A percentile compares a stretch with the other conserved stretches of the same genome.
These are phyloP conservation scores for Rhizopogon hawkerae DNA, from an alignment of 1,284 basidiomycete genomes.

Conservation along the genomic window DNA sequence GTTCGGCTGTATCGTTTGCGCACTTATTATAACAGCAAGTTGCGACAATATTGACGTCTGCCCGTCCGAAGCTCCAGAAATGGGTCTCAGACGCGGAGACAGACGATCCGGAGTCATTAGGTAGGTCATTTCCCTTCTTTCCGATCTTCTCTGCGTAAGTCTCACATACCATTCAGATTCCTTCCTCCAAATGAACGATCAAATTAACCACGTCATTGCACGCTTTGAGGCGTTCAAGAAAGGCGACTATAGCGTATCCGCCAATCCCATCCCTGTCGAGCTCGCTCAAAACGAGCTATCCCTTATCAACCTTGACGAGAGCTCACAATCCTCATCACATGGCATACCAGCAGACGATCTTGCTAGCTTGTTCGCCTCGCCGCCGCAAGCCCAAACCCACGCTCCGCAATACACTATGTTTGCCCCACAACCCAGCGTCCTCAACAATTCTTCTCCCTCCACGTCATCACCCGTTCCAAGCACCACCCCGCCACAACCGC, in stretches of 20 bases:
- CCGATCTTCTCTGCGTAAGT: not conserved
- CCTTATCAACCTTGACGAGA: slow-evolving; percentile 69
- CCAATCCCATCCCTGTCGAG: slow-evolving; percentile 58
- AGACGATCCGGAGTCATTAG: slow-evolving; percentile 78
- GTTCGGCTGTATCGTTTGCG: not conserved
- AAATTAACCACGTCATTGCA: slow-evolving; percentile 87
- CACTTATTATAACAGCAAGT: slow-evolving; percentile 62
- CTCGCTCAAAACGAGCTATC: slow-evolving; percentile 38
- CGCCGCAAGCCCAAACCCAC: slow-evolving; percentile 15
- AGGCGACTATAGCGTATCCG: slow-evolving; percentile 67
- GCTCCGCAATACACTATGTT: not conserved
- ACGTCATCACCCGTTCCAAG: slow-evolving; percentile 2
- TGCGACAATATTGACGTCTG: slow-evolving; percentile 70
- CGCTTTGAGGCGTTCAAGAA: slow-evolving; percentile 89
- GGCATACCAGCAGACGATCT: slow-evolving; percentile 44
- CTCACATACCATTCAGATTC: slow-evolving; percentile 49
- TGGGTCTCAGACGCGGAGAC: slow-evolving; percentile 94
- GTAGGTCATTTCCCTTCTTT: slow-evolving; percentile 34
- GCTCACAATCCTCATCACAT: slow-evolving; percentile 11
- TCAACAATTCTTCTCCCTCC: not conserved
- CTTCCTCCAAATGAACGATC: slow-evolving; percentile 93
- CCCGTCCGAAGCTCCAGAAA: slow-evolving; percentile 92
- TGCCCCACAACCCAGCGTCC: not conserved
- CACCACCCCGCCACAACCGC: slow-evolving; percentile 21
- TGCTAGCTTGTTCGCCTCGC: slow-evolving; percentile 43